Conservation (phyloP, 495 filamentous ascomycete genomes). For the Neurospora sp. region DNA sequence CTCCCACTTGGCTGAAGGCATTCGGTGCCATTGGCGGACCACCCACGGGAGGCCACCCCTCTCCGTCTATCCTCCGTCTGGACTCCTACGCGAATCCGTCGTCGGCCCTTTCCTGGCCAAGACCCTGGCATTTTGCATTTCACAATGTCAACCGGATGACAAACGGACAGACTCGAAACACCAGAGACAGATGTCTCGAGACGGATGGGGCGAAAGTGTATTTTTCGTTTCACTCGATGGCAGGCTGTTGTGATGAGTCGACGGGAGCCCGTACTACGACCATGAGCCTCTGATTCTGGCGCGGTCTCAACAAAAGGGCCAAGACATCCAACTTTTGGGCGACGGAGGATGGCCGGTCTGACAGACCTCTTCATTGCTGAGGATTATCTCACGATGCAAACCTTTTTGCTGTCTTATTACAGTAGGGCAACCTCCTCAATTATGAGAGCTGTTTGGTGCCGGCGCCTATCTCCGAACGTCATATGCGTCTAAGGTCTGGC, state of each 20-base stretch:
- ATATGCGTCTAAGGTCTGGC: background rate
- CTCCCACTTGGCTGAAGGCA: background rate
- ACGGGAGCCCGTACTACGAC: background rate
- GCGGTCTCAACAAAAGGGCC: background rate
- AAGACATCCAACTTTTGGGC: background rate
- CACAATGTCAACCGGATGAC: background rate
- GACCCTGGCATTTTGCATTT: background rate
- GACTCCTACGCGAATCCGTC: background rate
- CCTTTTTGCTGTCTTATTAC: background rate
- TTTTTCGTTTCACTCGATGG: background rate
- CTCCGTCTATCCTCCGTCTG: background rate
- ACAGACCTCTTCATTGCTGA: background rate
- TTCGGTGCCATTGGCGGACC: background rate
- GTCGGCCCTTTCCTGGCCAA: background rate
- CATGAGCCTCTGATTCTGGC: background rate
- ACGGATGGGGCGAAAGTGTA: background rate
- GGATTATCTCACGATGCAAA: background rate
- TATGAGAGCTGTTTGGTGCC: background rate
- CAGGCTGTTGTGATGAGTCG: background rate
- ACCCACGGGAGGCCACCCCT: background rate
- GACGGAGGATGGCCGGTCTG: background rate
- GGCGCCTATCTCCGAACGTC: background rate
- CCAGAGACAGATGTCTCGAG: background rate
- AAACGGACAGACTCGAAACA: background rate
- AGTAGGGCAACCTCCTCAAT: background rate